Percentiles rank a stretch among this genome's conserved stretches.
Conservation (phyloP, 2,329 filamentous ascomycete genomes). For the Incumbomyces delicatus region DNA sequence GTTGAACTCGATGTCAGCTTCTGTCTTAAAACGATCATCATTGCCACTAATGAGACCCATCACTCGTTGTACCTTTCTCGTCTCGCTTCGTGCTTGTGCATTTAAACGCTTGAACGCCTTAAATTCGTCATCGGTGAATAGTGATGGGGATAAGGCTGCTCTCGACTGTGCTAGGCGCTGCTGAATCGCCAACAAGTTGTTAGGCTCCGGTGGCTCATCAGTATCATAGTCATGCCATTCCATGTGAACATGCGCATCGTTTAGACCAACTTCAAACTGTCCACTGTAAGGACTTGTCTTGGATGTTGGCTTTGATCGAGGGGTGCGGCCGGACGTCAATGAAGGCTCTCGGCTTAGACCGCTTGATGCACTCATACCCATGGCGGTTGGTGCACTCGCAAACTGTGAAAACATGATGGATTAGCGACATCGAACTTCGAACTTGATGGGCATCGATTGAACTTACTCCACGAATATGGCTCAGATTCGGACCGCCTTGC, state of each 20-base stretch:
- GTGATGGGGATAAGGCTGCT: constrained; percentile 15
- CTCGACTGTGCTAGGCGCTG: constrained; percentile 2
- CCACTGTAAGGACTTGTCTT: constrained; percentile 9
- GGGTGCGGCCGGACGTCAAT: constrained; percentile 8
- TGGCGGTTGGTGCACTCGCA: constrained; percentile 6
- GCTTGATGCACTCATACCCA: constrained; percentile 10
- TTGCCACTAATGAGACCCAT: constrained; percentile 22
- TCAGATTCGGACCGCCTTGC: constrained; percentile 11
- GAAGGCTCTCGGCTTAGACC: constrained; percentile 10
- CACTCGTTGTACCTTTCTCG: constrained; percentile 25
- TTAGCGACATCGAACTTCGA: not conserved
- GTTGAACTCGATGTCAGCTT: constrained; percentile 10
- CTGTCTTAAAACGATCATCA: constrained; percentile 14
- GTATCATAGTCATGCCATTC: too few species aligned
- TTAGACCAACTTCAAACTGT: constrained; percentile 30
- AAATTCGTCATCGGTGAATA: constrained; percentile 15
- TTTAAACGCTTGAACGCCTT: constrained; percentile 12
- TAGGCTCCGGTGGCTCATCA: constrained; percentile 22
- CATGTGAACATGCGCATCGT: constrained; percentile 28
- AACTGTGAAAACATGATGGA: constrained; percentile 4
- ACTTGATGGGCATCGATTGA: too few species aligned
- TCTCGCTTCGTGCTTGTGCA: constrained; percentile 23
- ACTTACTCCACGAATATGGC: constrained; percentile 15
- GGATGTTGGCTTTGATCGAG: not conserved
- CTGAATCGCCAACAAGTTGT: constrained; percentile 24